These are phyloP conservation scores for Suaeda aralocaspica DNA, from an alignment of 148 eudicot species.

Conservation along the genomic window DNA sequence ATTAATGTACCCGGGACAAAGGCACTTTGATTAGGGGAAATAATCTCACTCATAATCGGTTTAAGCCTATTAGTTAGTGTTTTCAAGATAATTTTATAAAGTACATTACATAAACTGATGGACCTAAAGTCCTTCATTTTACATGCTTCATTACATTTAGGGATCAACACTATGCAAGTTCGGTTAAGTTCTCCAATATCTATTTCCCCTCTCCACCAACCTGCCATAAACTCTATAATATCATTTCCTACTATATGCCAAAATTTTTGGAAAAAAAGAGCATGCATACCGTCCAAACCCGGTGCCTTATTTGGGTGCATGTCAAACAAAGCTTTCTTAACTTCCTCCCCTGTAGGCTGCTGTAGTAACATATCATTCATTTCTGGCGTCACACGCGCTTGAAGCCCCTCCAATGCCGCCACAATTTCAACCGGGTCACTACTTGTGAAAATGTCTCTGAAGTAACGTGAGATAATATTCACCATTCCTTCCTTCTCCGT, in stretches of 20 bases:
- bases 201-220: background rate
- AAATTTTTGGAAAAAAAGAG: background rate
- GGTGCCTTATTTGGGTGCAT: background rate
- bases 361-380: too few relatives aligned
- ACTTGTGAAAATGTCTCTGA: too few relatives aligned
- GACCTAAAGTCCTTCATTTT: background rate
- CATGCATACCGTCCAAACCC: background rate
- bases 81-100: background rate
- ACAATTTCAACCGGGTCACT: background rate
- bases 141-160: background rate
- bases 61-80: background rate
- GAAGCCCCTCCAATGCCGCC: background rate
- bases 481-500: background rate
- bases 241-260: background rate
- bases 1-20: background rate
- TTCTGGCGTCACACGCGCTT: too few relatives aligned
- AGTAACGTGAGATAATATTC: too few relatives aligned
- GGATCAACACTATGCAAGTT: background rate
- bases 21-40: background rate
- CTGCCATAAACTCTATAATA: background rate
- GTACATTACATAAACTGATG: background rate
- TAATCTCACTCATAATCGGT: background rate
- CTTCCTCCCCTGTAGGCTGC: too few relatives aligned
- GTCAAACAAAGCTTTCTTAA: background rate
- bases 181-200: background rate